phyloP scores from a whole-genome alignment of 371 early-diverging fungal genomes.

The Mucor piriformis region DNA sequence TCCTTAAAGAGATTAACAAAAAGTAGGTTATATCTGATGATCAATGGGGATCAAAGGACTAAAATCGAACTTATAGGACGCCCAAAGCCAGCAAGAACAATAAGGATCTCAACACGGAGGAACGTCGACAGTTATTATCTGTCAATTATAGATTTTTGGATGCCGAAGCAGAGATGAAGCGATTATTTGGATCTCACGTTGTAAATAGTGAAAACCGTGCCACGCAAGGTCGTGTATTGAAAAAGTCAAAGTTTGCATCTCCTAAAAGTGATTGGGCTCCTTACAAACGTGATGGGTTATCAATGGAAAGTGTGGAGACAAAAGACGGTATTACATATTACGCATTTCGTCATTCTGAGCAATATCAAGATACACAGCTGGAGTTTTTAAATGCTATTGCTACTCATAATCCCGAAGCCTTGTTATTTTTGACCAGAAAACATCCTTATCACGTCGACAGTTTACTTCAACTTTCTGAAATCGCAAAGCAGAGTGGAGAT shows the following conservation, averaged over 20 bases:
- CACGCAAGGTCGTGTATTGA: constrained; percentile 46
- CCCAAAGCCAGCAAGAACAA: constrained; percentile 1
- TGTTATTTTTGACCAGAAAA: constrained; percentile 66
- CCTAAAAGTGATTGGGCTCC: constrained; percentile 84
- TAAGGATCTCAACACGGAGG: constrained; percentile 16
- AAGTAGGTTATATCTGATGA: constrained; percentile 35
- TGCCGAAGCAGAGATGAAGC: constrained; percentile 86
- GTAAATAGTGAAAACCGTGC: constrained; percentile 60
- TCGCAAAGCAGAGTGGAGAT: constrained; percentile 82
- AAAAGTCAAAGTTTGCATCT: constrained; percentile 66
- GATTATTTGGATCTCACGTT: constrained; percentile 86
- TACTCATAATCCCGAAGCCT: constrained; percentile 76
- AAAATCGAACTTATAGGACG: neutral
- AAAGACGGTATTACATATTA: constrained; percentile 57
- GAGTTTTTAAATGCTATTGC: constrained; percentile 75
- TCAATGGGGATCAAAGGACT: neutral
- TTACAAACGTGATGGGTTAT: constrained; percentile 66
- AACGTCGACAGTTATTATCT: constrained; percentile 53
- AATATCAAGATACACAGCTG: constrained; percentile 74
- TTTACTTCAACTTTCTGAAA: constrained; percentile 82
- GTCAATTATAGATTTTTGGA: constrained; percentile 74
- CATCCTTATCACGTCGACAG: constrained; percentile 89
- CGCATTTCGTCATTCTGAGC: constrained; percentile 67
- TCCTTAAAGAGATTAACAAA: constrained; percentile 56
- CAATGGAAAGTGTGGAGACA: constrained; percentile 71